Evolutionary conservation across 2,329 filamentous ascomycete species (phyloP).

Genomic region (Hymenoscyphus linearis): DNA sequence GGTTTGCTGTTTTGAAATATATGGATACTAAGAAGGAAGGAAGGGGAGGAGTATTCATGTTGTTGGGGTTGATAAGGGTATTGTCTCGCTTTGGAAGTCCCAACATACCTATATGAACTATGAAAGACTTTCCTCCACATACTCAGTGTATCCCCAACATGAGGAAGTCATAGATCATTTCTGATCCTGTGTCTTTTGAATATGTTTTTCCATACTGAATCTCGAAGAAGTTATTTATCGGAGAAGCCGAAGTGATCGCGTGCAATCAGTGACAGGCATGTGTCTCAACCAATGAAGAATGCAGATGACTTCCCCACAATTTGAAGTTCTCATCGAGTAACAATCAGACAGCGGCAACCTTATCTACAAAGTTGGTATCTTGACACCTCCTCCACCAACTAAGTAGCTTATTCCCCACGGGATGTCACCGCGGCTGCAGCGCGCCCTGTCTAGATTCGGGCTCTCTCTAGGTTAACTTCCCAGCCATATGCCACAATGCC

Average conservation of each 20-base stretch:
- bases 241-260: neutral
- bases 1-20: too few species aligned
- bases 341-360: neutral
- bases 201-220: neutral
- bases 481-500: neutral
- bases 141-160: too few species aligned
- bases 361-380: neutral
- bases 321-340: neutral
- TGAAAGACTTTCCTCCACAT: too few species aligned
- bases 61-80: too few species aligned
- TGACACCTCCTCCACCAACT: neutral
- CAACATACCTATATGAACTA: too few species aligned
- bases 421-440: neutral
- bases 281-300: neutral
- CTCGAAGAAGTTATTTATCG: slow-evolving; percentile 2
- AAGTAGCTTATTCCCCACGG: neutral
- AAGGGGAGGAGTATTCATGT: too few species aligned
- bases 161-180: neutral
- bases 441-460: neutral
- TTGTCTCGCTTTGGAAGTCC: too few species aligned
- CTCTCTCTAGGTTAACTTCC: too few species aligned
- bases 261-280: neutral
- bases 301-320: neutral
- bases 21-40: too few species aligned
- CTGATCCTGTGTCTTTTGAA: neutral